Base-by-base conservation (phyloP, 441 rosid genomes). In the Bruguiera hainesii region DNA sequence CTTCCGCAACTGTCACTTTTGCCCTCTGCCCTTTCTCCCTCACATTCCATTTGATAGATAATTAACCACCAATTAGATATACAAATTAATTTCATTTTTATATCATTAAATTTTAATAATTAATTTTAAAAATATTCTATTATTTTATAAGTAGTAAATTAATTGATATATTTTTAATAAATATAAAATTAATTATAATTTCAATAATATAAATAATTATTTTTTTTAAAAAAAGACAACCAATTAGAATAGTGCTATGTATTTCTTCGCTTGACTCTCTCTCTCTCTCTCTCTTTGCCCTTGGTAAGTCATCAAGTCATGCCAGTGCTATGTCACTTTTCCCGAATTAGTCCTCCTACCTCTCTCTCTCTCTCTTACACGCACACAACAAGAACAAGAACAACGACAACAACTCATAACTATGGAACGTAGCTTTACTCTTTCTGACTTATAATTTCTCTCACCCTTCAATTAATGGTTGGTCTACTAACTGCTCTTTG, bases 361-460 rank as follows among this genome's bases (percentile, higher is more conserved):
- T 46, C 66, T 42, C 30, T 5, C 61, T 63, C 3, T n/a, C 42
- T 37, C 42, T 9, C 42, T 37, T 1, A 39, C 48, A 13, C 48
- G 15, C 48, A 42, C 48, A 13, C 16, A 0, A 37, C 15, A 5
- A 5, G 5, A 5, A 29, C 31, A 5, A 20, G 33, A 63, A 46
- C 25, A 55, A 49, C 42, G 23, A 33, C 35, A 31, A 35, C 13
- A 35, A 1, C 18, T 66, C 81, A 70, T 74, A 64, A 74, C 72
- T 72, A 61, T 70, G 71, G 66, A 74, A 65, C 61, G 72, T 58
- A 60, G 79, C 82, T 75, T 75, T 76, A 61, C 74, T 73, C 65
- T 58, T 59, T 66, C 73, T 69, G 55, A 42, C 65, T 31, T 69
- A 58, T 61, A 71, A 37, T 16, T 53, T 56, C 28, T 39, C 61